Evolutionary conservation across 75 land plant species (phyloP).

Genomic region (Cupressus sempervirens): DNA sequence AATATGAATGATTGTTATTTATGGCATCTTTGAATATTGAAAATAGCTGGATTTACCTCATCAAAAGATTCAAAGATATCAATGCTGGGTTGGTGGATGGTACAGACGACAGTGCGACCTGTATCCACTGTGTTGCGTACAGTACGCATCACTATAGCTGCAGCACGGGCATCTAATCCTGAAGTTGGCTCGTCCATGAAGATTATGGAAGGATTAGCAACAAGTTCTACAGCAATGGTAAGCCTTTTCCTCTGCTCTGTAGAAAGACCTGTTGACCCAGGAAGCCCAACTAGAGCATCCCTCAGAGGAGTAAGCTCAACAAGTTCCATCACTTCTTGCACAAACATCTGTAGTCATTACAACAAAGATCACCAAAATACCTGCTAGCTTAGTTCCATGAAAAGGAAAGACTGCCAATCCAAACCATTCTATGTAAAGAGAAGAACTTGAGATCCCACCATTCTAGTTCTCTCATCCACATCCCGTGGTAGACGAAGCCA

Average conservation of each 20-base stretch:
- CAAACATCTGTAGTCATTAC: constrained; percentile 21
- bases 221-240: constrained; percentile 35
- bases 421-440: not conserved
- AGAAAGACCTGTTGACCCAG: constrained; percentile 31
- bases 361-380: not conserved
- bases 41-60: constrained; percentile 15
- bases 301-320: constrained; percentile 25
- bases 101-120: constrained; percentile 43
- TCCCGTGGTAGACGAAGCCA: constrained; percentile 56
- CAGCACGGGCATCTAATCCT: constrained; percentile 42
- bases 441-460: constrained; percentile 25
- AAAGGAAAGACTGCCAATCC: not conserved
- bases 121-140: constrained; percentile 32
- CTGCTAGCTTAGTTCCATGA: not conserved
- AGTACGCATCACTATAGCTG: constrained; percentile 42
- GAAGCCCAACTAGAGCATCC: constrained; percentile 33
- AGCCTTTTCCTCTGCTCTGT: constrained; percentile 35
- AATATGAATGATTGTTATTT: too few species aligned
- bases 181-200: constrained; percentile 52
- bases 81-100: constrained; percentile 44
- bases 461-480: constrained; percentile 26
- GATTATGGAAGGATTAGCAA: constrained; percentile 37
- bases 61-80: constrained; percentile 36
- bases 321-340: constrained; percentile 28
- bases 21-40: not conserved